These are phyloP conservation scores for Hypoxylon cercidicola DNA, from an alignment of 495 filamentous ascomycete genomes.

Conservation along the genomic window DNA sequence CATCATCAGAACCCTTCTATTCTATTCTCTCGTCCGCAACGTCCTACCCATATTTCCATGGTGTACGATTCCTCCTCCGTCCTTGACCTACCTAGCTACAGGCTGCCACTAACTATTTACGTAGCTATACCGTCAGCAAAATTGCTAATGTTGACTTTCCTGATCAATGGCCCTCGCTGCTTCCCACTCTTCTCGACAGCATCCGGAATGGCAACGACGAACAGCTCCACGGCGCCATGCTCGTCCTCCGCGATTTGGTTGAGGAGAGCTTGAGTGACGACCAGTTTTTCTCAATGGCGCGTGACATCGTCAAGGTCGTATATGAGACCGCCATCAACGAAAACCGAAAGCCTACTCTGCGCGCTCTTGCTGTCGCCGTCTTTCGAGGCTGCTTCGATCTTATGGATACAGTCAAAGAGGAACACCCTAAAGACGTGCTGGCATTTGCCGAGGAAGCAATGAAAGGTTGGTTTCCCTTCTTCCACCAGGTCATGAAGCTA, in stretches of 20 bases:
- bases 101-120: conserved; percentile 22
- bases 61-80: background rate
- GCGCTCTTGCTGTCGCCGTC: conserved; percentile 85
- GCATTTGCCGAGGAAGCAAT: conserved; percentile 88
- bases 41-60: no score
- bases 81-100: background rate
- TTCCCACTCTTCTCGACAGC: conserved; percentile 80
- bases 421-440: conserved; percentile 84
- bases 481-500: conserved; percentile 75
- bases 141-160: conserved; percentile 94
- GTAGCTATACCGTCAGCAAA: conserved; percentile 89
- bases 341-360: conserved; percentile 74
- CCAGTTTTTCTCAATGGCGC: conserved; percentile 89
- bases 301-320: conserved; percentile 81
- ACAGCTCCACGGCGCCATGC: conserved; percentile 88
- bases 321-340: conserved; percentile 83
- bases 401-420: conserved; percentile 93
- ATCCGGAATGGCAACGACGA: conserved; percentile 76
- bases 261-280: conserved; percentile 93
- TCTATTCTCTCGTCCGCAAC: no score
- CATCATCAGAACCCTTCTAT: background rate
- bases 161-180: conserved; percentile 87
- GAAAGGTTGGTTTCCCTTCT: conserved; percentile 86
- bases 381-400: conserved; percentile 93
- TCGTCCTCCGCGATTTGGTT: conserved; percentile 87